phyloP scores from a whole-genome alignment of 1,139 yeast species.

The Candida tetrigidarum region DNA sequence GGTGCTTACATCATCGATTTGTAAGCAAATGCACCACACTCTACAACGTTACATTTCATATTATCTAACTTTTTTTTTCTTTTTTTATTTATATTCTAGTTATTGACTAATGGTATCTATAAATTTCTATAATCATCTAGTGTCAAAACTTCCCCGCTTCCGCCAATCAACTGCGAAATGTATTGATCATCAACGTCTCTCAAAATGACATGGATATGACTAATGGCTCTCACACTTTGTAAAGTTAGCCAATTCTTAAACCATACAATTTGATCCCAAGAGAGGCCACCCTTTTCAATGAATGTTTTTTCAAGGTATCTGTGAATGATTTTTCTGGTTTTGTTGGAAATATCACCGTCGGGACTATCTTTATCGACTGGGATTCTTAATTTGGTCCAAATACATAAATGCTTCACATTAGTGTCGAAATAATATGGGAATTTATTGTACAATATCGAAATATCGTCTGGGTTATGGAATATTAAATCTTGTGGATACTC shows the following conservation, averaged over 20 bases:
- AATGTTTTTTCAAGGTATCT: conserved; percentile 49
- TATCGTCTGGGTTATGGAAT: conserved; percentile 24
- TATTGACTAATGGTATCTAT: background rate
- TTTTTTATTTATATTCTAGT: background rate
- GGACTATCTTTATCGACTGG: conserved; percentile 35
- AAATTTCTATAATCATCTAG: conserved; percentile 22
- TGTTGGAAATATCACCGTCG: conserved; percentile 49
- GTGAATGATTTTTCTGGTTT: conserved; percentile 41
- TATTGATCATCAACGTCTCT: conserved; percentile 33
- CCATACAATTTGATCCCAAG: conserved; percentile 54
- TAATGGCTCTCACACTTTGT: conserved; percentile 60
- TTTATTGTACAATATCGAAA: conserved; percentile 43
- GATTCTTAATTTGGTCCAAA: conserved; percentile 45
- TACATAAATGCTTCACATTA: conserved; percentile 43
- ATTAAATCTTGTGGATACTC: conserved; percentile 16
- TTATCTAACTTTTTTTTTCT: background rate
- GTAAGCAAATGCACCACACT: no score
- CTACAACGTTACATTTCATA: no score
- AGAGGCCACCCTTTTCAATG: conserved; percentile 35
- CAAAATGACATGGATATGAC: conserved; percentile 62
- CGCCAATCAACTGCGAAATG: conserved; percentile 23
- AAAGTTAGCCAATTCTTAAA: conserved; percentile 65
- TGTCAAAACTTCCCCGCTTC: conserved; percentile 25
- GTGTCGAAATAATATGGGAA: conserved; percentile 47
- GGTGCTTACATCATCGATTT: no score